Evolutionary conservation across 2,329 filamentous ascomycete species (phyloP), one percentile per base, ranked within the genome.

Genomic region (Colletotrichum truncatum): DNA sequence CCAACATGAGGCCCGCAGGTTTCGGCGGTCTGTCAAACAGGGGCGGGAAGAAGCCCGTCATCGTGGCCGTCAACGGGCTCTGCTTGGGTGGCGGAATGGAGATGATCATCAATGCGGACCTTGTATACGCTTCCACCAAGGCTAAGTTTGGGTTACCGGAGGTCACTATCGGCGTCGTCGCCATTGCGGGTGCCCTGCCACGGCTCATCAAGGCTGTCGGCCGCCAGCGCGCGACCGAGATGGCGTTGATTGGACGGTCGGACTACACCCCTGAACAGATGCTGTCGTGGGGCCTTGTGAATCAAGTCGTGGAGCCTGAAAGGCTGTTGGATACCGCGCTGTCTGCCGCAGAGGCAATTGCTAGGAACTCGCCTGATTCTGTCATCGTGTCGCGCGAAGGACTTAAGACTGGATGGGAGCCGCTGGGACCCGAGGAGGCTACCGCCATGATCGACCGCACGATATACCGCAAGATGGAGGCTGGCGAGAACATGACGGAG

Each of bases 11-110:
- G 14, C 23, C 34, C 62, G 62, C 46, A 69, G 58, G 63, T 14
- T 57, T 59, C 36, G 48, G 66, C 23, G 73, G 64, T 0, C 77
- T 94, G 30, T 88, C 86, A 57, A 88, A 91, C 68, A 83, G 91
- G 25, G 75, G 78, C 5, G 91, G 91, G 49, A 88, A 87, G 76
- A 95, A 95, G 73, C 92, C 92, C 6, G 83, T 95, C 59, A 85
- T 95, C 26, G 91, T 89, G 1, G 92, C 92, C 1, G 90, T 94
- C 18, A 93, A 94, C 72, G 92, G 92, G 6, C 80, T 91, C 16
- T 92, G 90, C 63, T 84, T 92, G 46, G 92, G 92, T 34, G 92
- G 92, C 56, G 92, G 91, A 2, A 89, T 92, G 77, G 92, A 95
- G 80, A 93, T 94, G 79, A 84, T 88, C 11, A 80, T 91, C 51